A percentile compares a stretch with the other conserved stretches of the same genome.
These are phyloP conservation scores for Sporothrix inflata DNA, from an alignment of 2,329 filamentous ascomycete species.

Conservation along the genomic window DNA sequence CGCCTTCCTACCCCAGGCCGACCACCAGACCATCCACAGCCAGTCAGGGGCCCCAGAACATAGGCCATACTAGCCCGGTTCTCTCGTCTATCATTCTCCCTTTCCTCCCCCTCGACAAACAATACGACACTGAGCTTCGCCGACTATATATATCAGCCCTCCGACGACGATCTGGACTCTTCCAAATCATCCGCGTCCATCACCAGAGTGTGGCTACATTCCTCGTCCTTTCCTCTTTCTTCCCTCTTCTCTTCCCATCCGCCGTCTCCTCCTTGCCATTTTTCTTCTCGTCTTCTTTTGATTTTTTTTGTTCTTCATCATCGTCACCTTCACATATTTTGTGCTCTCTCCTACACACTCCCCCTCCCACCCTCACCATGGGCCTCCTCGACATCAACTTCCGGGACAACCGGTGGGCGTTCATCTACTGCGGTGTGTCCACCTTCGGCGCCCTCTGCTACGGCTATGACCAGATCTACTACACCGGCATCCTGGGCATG, in stretches of 20 bases:
- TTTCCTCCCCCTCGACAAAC: neutral
- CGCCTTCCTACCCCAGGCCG: neutral
- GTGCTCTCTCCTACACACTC: neutral
- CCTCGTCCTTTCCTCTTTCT: neutral
- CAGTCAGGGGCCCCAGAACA: slow-evolving; percentile 3
- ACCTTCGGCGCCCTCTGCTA: slow-evolving; percentile 36
- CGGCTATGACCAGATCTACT: slow-evolving; percentile 37
- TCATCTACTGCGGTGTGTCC: slow-evolving; percentile 38
- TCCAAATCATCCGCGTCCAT: neutral
- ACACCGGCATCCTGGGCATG: slow-evolving; percentile 39
- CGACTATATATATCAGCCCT: slow-evolving; percentile 8
- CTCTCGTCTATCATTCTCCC: slow-evolving; percentile 6
- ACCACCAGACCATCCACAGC: neutral
- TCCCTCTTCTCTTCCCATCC: no score
- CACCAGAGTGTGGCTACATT: slow-evolving; percentile 1
- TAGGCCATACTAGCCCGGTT: neutral
- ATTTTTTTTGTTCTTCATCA: no score
- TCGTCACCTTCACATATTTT: neutral
- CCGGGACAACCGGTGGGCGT: slow-evolving; percentile 33
- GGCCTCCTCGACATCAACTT: slow-evolving; percentile 32
- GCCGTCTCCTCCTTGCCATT: neutral
- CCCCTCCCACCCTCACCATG: slow-evolving; percentile 20
- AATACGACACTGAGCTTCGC: neutral
- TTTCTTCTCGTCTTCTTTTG: neutral
- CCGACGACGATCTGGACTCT: slow-evolving; percentile 11